Base-by-base conservation (phyloP, 441 rosid species). In the Kokia cookei region DNA sequence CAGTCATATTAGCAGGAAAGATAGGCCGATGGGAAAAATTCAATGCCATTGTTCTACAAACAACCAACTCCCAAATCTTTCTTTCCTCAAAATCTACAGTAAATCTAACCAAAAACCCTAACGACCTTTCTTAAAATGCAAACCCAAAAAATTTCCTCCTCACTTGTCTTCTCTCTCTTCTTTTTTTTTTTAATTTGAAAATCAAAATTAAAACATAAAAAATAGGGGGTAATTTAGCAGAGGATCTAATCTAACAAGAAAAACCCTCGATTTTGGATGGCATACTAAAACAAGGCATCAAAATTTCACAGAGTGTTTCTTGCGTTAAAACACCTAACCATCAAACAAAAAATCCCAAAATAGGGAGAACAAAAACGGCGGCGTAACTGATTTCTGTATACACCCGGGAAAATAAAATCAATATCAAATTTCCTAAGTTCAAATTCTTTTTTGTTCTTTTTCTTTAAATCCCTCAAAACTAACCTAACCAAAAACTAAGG, bases 241-340 rank as follows among this genome's bases (percentile, higher is more conserved):
- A 78, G 5, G 83, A 81, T 75, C 84, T 78, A 75, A 84, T 67
- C 80, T 67, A 70, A 77, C 88, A 86, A 82, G 91, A 82, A 89
- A 90, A 84, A 87, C 93, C 88, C 98, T 89, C 89, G 81, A 93
- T 90, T 95, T 85, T 81, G 84, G 94, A 83, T 87, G 87, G 87
- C 97, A 81, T 88, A 86, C 91, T 85, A 93, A 91, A 89, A 95
- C 83, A 83, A 83, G 90, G 92, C 96, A 89, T 87, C 94, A 85
- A 90, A 91, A 74, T 83, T 73, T 86, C 86, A 86, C 84, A 76
- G 97, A 86, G 94, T 86, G 86, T 81, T 87, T 78, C 84, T 79
- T 61, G 80, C 45, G 62, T 13, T 24, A 35, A 22, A 69, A 72
- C 77, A 82, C 85, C 81, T 66, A 74, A 76, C 79, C 14, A 74